phyloP scores from a whole-genome alignment of 805 yeast species.

The Candida ulmi region DNA sequence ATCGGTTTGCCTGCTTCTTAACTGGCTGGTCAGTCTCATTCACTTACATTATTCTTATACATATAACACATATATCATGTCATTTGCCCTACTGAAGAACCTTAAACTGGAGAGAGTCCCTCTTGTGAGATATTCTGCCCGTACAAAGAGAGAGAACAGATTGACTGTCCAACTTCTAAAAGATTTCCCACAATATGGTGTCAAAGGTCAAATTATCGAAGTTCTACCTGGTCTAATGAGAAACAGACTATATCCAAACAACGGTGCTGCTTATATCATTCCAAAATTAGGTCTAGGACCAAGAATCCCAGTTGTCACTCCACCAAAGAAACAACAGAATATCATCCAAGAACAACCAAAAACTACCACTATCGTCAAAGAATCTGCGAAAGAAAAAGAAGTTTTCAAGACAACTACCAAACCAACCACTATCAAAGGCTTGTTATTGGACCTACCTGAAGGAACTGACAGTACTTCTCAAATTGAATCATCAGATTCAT shows the following conservation, averaged over 20 bases:
- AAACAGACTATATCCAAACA: conserved; percentile 60
- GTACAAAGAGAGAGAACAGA: conserved; percentile 44
- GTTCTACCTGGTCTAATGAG: conserved; percentile 84
- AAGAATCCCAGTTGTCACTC: conserved; percentile 21
- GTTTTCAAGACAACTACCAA: too few relatives aligned
- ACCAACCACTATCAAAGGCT: conserved; percentile 17
- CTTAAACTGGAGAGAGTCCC: conserved; percentile 19
- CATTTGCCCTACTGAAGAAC: conserved; percentile 7
- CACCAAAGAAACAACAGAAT: conserved; percentile 8
- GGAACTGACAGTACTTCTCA: conserved; percentile 2
- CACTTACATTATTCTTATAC: too few relatives aligned
- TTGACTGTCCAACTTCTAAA: conserved; percentile 71
- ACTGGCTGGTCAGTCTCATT: too few relatives aligned
- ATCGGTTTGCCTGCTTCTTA: too few relatives aligned
- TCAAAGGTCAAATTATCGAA: conserved; percentile 63
- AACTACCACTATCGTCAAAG: neutral
- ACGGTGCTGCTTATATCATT: conserved; percentile 70
- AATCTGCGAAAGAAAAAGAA: conserved; percentile 1
- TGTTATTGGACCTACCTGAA: conserved; percentile 16
- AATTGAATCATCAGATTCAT: conserved; percentile 4
- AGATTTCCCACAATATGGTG: conserved; percentile 61
- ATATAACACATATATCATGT: conserved; percentile 2
- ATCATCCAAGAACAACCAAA: conserved; percentile 2
- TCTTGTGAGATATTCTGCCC: conserved; percentile 38
- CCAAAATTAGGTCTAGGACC: conserved; percentile 19